Evolutionary conservation across 495 filamentous ascomycete genomes (phyloP), one percentile per base, ranked within the genome.

Genomic region (Aspergillus carlsbadensis): DNA sequence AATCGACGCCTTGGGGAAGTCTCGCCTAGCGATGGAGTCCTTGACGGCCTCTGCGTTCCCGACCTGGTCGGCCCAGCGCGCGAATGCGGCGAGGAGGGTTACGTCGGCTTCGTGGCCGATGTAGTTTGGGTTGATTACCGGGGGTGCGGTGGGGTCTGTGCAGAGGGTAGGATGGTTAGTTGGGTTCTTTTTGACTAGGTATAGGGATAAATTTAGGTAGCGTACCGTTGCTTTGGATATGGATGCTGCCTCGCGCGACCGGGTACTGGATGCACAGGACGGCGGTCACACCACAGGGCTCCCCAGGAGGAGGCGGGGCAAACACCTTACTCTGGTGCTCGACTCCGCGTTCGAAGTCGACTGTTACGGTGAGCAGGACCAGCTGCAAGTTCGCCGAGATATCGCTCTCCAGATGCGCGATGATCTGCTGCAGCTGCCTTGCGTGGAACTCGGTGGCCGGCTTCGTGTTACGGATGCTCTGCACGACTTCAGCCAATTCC

Each of bases 181-280:
- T 52, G 51, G 5, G 13, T 13, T 17, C n/a, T n/a, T n/a, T n/a
- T n/a, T n/a, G n/a, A n/a, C n/a, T n/a, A n/a, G n/a, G n/a, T n/a
- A n/a, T n/a, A n/a, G n/a, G n/a, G n/a, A n/a, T n/a, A n/a, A n/a
- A n/a, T n/a, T n/a, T n/a, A n/a, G n/a, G n/a, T n/a, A n/a, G 26
- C 65, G 66, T 6, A 69, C 22, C 54, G 11, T 15, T 20, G 15
- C 66, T 71, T 0, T 62, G 59, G 42, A 84, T 82, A 63, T 86
- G 84, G 35, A 84, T 76, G 15, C 61, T 76, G 3, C 84, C 84
- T 5, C 83, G 78, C 0, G 81, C 81, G 18, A 81, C 74, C 1
- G 69, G 69, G 34, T 69, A 70, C 42, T 70, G 62, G 33, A 70
- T 31, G 42, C 65, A 67, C 5, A 60, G 33, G 0, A 58, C 65